Evolutionary conservation across 345 rosid species (phyloP), one percentile per base, ranked within the genome.

Genomic region (Pugionium cornutum): DNA sequence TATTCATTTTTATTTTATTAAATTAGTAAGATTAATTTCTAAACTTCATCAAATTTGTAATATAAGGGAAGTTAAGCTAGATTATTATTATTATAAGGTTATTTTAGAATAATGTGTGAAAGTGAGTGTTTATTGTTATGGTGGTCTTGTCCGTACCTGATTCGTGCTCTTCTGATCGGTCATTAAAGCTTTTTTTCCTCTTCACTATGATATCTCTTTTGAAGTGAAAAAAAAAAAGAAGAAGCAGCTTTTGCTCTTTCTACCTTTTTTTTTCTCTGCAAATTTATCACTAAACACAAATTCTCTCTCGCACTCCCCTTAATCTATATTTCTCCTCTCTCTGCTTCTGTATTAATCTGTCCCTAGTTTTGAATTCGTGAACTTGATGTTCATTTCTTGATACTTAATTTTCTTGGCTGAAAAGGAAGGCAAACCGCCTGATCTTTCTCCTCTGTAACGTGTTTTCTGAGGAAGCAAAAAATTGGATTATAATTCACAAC

Each of bases 81-180:
- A 18, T 18, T 18, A 18, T 18, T 18, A 18, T 18, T 18, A 18
- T 18, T 18, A 18, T 18, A 18, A 18, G 18, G 18, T 18, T 18
- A 18, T 18, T 18, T 18, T 18, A 18, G 18, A 18, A 0, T 18
- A 18, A 18, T 18, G 18, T 18, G 18, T 18, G 3, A 8, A 8
- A 40, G 44, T 8, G 2, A 18, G 48, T 49, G 47, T 58, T 37
- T 9, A 29, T 50, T 42, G 41, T 64, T 40, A 37, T 3, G 9
- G 60, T 76, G 53, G 74, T 73, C 66, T 31, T 56, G 66, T 66
- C 76, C 70, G 70, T 73, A 69, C 78, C 65, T 65, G 76, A 76
- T 69, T 48, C 47, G 47, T 3, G 3, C 68, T 67, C 75, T 58
- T 53, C 64, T 79, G 63, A 76, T 64, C 66, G 40, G 48, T 72